A percentile compares a stretch with the other conserved stretches of the same genome.
Conservation (phyloP, 257 asterid genomes). For the Rhazya stricta region DNA sequence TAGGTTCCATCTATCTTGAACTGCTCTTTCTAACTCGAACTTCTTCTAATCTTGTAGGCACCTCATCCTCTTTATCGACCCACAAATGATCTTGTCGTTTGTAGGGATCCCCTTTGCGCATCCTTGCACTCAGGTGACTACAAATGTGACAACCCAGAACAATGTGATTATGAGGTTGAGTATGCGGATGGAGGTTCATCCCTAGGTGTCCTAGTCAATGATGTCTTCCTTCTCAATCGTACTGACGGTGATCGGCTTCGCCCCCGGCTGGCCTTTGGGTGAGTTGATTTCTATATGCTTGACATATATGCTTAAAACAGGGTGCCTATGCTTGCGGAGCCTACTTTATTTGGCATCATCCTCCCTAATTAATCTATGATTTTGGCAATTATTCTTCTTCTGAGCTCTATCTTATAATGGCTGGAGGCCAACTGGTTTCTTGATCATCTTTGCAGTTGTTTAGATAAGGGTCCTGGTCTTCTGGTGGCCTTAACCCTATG, state of each 20-base stretch:
- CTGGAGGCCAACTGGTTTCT: neutral
- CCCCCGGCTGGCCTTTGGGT: slow-evolving; percentile 88
- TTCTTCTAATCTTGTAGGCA: slow-evolving; percentile 40
- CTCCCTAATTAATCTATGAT: neutral
- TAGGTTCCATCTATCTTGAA: neutral
- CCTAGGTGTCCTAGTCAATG: slow-evolving; percentile 86
- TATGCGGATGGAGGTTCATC: slow-evolving; percentile 99
- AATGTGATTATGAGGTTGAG: slow-evolving; percentile 95
- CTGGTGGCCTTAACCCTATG: neutral
- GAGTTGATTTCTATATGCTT: slow-evolving; percentile 14
- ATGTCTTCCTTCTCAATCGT: slow-evolving; percentile 52
- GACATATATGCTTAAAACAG: neutral
- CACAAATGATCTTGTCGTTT: slow-evolving; percentile 75
- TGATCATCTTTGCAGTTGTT: neutral
- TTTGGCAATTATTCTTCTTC: neutral
- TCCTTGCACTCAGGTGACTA: slow-evolving; percentile 76
- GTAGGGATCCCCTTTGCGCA: slow-evolving; percentile 87
- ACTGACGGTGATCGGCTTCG: slow-evolving; percentile 54
- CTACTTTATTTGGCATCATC: neutral
- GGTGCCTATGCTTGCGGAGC: neutral
- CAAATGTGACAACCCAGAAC: slow-evolving; percentile 67
- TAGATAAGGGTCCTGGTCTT: neutral
- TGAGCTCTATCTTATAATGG: neutral
- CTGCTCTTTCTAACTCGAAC: neutral
- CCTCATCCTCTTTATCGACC: slow-evolving; percentile 92